Evolutionary conservation across 345 rosid genomes (phyloP), one percentile per base, ranked within the genome.

Genomic region (Psidium guajava): DNA sequence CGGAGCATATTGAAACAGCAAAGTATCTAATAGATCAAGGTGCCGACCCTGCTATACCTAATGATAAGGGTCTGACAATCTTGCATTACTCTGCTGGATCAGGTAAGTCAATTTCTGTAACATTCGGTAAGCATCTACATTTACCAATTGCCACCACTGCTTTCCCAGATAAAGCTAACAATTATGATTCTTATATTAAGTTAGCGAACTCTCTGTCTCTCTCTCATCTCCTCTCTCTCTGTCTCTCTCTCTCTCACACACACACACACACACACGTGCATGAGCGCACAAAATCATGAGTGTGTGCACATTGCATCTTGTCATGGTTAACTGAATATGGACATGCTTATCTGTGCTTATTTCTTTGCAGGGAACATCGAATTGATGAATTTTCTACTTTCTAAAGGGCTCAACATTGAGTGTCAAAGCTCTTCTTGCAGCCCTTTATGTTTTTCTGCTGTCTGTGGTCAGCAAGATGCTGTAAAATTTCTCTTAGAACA

Each of bases 401-500:
- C 98, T 2, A 91, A 90, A 90, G 95, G 91, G 86, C 92, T 88
- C 69, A 88, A 92, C 22, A 90, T 94, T 87, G 93, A 96, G 61
- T 94, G 94, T 24, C 89, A 93, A 90, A 96, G 99, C 87, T 96
- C 95, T 89, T 86, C 95, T 86, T 98, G 97, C 64, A 93, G 96
- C n/a, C 97, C 99, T 49, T 89, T 96, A 82, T 85, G 93, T 51
- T 96, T 95, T 97, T 96, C 98, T 87, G 99, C 98, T 87, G 98
- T 95, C 47, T 98, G 93, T 85, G 94, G 86, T 59, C 95, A 96
- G 84, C 90, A 83, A 28, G 97, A 95, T 51, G 94, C 96, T 52
- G 91, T 94, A 85, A 89, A 94, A 91, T 90, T 94, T 87, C 90
- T 96, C 84, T 89, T 95, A 82, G 93, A 94, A 85, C 92, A 95